phyloP scores from a whole-genome alignment of 331 rosid genomes.

The Malus hybrid region DNA sequence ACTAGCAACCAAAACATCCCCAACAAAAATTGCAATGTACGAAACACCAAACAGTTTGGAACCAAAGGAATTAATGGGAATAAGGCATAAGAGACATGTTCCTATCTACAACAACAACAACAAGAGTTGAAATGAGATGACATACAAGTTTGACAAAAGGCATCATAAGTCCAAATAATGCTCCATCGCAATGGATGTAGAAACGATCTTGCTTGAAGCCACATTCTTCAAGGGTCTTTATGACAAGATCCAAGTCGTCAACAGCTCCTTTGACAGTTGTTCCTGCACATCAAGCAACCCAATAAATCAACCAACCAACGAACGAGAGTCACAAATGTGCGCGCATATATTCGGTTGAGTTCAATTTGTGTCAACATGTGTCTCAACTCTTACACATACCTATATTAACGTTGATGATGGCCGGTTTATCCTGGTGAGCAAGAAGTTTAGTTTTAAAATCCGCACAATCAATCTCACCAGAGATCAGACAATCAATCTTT shows the following conservation, averaged over 20 bases:
- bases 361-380: background rate
- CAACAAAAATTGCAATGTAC: background rate
- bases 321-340: background rate
- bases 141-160: conserved; percentile 51
- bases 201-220: conserved; percentile 52
- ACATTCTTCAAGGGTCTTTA: conserved; percentile 37
- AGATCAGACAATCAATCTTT: no score
- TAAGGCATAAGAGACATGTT: background rate
- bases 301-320: background rate
- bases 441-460: no score
- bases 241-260: conserved; percentile 58
- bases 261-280: conserved; percentile 79
- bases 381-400: conserved; percentile 21
- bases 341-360: background rate
- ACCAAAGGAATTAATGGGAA: background rate
- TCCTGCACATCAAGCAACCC: conserved; percentile 28
- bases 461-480: no score
- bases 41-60: background rate
- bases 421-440: conserved; percentile 22
- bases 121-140: conserved; percentile 1
- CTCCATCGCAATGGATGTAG: conserved; percentile 80
- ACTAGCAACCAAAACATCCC: background rate
- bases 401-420: conserved; percentile 64
- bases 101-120: background rate
- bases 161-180: conserved; percentile 66